A percentile compares a stretch with the other conserved stretches of the same genome.
phyloP scores from a whole-genome alignment of 2,329 filamentous ascomycete species.

The Diplodia corticola region DNA sequence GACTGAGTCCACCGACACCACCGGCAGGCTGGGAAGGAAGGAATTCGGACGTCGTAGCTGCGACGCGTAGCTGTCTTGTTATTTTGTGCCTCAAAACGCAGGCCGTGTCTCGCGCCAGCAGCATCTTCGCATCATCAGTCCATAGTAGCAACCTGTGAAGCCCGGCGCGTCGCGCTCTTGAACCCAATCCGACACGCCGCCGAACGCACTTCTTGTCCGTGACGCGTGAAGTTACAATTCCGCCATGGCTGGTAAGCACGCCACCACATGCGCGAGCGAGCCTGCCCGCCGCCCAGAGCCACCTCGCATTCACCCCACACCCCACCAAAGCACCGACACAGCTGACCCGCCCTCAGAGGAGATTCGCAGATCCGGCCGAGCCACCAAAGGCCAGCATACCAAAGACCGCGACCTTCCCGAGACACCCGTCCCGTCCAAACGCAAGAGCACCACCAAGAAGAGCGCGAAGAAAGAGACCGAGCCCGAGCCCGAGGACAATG shows the following conservation, averaged over 20 bases:
- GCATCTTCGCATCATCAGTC: slow-evolving; percentile 22
- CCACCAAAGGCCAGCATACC: slow-evolving; percentile 93
- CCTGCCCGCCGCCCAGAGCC: slow-evolving; percentile 19
- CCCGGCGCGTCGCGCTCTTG: slow-evolving; percentile 25
- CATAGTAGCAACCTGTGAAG: slow-evolving; percentile 32
- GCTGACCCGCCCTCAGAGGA: slow-evolving; percentile 57
- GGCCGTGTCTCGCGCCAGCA: slow-evolving; percentile 14
- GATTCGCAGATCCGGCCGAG: slow-evolving; percentile 88
- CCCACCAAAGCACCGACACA: slow-evolving; percentile 22
- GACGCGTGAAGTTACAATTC: slow-evolving; percentile 21
- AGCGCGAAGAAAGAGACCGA: slow-evolving; percentile 50
- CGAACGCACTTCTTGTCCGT: slow-evolving; percentile 16
- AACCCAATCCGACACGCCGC: slow-evolving; percentile 14
- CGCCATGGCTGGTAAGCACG: slow-evolving; percentile 64
- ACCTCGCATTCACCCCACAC: slow-evolving; percentile 24
- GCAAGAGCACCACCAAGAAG: slow-evolving; percentile 49
- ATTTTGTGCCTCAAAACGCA: slow-evolving; percentile 2
- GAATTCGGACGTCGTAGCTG: slow-evolving; percentile 6
- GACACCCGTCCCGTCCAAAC: slow-evolving; percentile 42
- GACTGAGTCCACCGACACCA: not conserved
- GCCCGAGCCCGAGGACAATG: slow-evolving; percentile 54
- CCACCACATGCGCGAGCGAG: slow-evolving; percentile 22
- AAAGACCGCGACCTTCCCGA: slow-evolving; percentile 70
- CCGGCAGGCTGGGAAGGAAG: slow-evolving; percentile 15
- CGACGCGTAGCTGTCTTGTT: slow-evolving; percentile 15